phyloP scores from a whole-genome alignment of 495 filamentous ascomycete genomes.

The Aspergillus campestris region DNA sequence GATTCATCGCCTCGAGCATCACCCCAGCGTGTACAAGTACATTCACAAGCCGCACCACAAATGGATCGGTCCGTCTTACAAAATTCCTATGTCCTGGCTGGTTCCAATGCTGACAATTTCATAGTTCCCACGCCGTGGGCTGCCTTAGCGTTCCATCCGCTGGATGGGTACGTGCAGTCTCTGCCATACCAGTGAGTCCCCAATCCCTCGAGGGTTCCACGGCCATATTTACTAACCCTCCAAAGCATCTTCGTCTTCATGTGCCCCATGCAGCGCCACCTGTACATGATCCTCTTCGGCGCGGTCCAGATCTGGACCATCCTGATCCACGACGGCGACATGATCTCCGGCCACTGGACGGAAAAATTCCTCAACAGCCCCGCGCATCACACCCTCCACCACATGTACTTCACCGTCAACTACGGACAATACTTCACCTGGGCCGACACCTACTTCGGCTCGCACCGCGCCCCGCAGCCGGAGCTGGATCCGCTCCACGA shows the following conservation, averaged over 20 bases:
- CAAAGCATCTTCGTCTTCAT: constrained; percentile 60
- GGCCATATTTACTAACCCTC: constrained; percentile 48
- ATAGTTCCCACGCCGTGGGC: no score
- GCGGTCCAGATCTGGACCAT: constrained; percentile 79
- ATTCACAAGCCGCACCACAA: constrained; percentile 82
- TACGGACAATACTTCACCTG: constrained; percentile 55
- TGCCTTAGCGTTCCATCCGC: no score
- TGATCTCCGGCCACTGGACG: neutral
- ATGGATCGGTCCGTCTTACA: constrained; percentile 49
- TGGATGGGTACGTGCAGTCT: no score
- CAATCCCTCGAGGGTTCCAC: constrained; percentile 33
- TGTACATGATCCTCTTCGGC: constrained; percentile 60
- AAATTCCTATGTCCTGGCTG: constrained; percentile 48
- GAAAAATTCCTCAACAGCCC: constrained; percentile 62
- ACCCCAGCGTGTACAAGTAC: constrained; percentile 56
- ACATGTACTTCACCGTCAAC: constrained; percentile 77
- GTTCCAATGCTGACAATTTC: no score
- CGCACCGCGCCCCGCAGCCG: neutral
- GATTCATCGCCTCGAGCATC: constrained; percentile 67
- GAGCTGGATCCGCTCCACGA: neutral
- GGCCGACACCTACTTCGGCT: neutral
- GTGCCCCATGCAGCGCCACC: constrained; percentile 68
- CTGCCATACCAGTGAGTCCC: no score
- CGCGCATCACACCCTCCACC: constrained; percentile 74
- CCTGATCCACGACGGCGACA: constrained; percentile 48